Percentiles rank a stretch among this genome's conserved stretches.
Conservation (phyloP, 345 rosid genomes). For the Psidium guajava region DNA sequence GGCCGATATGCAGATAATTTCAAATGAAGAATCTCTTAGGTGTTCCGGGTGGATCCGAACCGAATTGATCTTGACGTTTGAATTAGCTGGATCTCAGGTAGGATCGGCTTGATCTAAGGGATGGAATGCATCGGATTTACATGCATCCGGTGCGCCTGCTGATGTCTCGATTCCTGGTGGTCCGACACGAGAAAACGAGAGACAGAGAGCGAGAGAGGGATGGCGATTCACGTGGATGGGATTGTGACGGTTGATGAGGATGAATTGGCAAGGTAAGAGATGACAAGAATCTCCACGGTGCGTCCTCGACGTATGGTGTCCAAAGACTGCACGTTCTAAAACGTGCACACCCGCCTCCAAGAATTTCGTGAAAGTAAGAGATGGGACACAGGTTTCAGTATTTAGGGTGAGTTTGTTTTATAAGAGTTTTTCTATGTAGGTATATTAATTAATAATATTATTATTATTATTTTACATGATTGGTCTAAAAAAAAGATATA, state of each 20-base stretch:
- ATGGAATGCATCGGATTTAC: background rate
- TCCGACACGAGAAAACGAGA: background rate
- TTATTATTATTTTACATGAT: too few relatives aligned
- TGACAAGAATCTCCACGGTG: background rate
- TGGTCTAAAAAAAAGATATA: too few relatives aligned
- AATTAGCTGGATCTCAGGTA: background rate
- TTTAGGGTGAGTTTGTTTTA: background rate
- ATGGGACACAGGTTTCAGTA: background rate
- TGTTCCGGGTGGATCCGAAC: background rate
- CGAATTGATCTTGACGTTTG: background rate
- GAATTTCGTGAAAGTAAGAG: background rate
- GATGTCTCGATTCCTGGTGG: background rate
- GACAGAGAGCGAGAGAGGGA: background rate
- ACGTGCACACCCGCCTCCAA: background rate
- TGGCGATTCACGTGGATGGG: background rate
- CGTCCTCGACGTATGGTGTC: background rate
- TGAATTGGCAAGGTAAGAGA: background rate
- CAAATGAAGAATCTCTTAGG: background rate
- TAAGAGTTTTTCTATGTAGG: too few relatives aligned
- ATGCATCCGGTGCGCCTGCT: background rate
- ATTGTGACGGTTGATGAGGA: background rate
- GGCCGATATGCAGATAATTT: background rate
- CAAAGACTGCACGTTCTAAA: background rate
- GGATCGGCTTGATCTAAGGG: background rate
- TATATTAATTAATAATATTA: too few relatives aligned